These are phyloP conservation scores for Salix arbutifolia DNA, from an alignment of 345 rosid genomes.

Conservation along the genomic window DNA sequence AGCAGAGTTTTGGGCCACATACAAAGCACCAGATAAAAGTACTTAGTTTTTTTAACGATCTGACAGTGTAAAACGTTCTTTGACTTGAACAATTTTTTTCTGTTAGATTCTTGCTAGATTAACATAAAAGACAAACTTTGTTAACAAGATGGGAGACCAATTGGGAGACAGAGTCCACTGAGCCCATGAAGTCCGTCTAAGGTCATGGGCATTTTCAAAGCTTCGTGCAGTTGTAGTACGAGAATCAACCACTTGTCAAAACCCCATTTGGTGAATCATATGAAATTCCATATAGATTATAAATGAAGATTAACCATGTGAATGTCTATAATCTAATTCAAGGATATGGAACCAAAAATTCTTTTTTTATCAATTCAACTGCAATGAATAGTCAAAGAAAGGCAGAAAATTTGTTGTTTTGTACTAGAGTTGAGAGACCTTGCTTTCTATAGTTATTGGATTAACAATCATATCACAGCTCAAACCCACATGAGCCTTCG, in stretches of 20 bases:
- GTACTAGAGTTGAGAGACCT: not conserved
- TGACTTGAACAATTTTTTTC: not conserved
- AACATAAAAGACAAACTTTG: conserved; percentile 34
- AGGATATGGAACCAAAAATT: conserved; percentile 4
- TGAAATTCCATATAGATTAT: not conserved
- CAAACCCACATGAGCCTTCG: conserved; percentile 23
- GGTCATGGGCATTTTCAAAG: conserved; percentile 6
- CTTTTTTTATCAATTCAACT: not conserved
- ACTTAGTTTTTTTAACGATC: conserved; percentile 15
- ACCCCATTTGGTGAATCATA: conserved; percentile 9
- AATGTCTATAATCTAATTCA: conserved; percentile 1
- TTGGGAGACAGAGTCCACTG: conserved; percentile 20
- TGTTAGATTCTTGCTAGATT: conserved; percentile 18
- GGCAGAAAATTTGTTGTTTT: not conserved
- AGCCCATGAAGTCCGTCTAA: conserved; percentile 14
- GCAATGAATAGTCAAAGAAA: conserved; percentile 9
- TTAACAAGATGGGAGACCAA: conserved; percentile 44
- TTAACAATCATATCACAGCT: conserved; percentile 19
- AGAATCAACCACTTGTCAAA: conserved; percentile 29
- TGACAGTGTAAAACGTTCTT: conserved; percentile 30
- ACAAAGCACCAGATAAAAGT: conserved; percentile 23
- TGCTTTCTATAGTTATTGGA: conserved; percentile 1
- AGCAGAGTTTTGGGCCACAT: conserved; percentile 17
- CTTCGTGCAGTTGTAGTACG: not conserved
- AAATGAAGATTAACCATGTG: conserved; percentile 14